Evolutionary conservation across 1,284 basidiomycete genomes (phyloP), one percentile per base, ranked within the genome.

Genomic region (Pseudozyma pruni): DNA sequence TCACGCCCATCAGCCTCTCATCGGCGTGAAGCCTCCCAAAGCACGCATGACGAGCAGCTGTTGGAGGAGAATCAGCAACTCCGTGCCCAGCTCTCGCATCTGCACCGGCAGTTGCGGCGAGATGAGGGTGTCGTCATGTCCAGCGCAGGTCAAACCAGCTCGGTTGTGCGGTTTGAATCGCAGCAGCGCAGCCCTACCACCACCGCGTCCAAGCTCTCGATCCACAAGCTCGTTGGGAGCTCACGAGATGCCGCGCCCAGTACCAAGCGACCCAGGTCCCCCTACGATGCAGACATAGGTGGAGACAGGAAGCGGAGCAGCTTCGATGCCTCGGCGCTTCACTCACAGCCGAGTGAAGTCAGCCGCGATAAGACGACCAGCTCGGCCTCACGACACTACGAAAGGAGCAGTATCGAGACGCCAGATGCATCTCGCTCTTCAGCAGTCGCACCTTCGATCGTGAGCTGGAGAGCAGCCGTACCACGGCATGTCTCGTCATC

Each of bases 31-130:
- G n/a, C 29, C 5, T 44, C n/a, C 10, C 38, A 51, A 10, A 31
- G 14, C 7, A 22, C 20, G 5, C 48, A 34, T 14, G 22, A 32
- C 25, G 39, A 50, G 9, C 31, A 41, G 8, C 39, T 50, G 3
- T 31, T 23, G 29, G 35, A 44, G 27, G 51, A 48, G 23, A 64
- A 57, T 25, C 49, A 64, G 20, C 41, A 57, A 32, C 61, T 64
- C 34, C 54, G 54, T 17, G 39, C 54, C 9, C 61, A 54, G 11
- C 47, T 57, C 32, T 27, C 45, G 13, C 46, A 37, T 11, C 50
- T 64, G 5, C 49, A 49, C 33, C 20, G 14, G 2, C 45, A 40
- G 27, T 16, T 64, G 29, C 49, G 41, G 17, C 45, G 33, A 1
- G 20, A 3, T 19, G 41, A 33, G 5, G 32, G 22, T 3, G 22